Base-by-base conservation (phyloP, 805 yeast genomes). In the Saccharomycopsis sp. region DNA sequence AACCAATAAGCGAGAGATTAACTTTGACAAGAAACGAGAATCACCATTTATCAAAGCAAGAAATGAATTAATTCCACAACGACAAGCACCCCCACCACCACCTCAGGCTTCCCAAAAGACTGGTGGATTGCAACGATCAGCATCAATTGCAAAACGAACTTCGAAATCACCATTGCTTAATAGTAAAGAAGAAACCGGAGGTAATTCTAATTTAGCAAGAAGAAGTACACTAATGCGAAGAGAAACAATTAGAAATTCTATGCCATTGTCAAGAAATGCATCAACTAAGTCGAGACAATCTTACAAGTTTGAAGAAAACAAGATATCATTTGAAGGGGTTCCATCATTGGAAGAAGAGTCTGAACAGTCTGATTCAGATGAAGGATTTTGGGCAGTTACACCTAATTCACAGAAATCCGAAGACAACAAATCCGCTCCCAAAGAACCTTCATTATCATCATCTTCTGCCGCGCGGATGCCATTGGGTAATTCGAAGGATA, bases 1-100 rank as follows among this genome's bases (percentile, higher is more conserved):
- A 20, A 77, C 74, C n/a, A 75, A 73, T 11, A 67, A 73, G 27
- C 51, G 55, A 24, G 95, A 84, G 55, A 85, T 85, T 49, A 88
- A 88, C 59, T 86, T 86, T 57, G 93, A 86, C 54, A 77, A 82
- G 53, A 69, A 87, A 41, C 64, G 95, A 36, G 77, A 76, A 38
- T 81, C 95, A 0, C 94, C 95, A 1, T 84, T 74, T 55, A 77
- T 66, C 16, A 58, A 64, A 16, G 64, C 64, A 1, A 73, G 67
- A 45, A 65, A 84, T 19, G 76, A 83, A 38, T 39, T 50, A 16
- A 43, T 42, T 19, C 52, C 53, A 7, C 52, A 47, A 31, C 29
- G 50, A 26, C 50, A 51, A 8, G 48, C 52, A 20, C 53, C 52
- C 5, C 50, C 48, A 19, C 51, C 51, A 7, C 52, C 50, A 5